phyloP scores from a whole-genome alignment of 345 rosid species.

The Citrus mangshanensis region DNA sequence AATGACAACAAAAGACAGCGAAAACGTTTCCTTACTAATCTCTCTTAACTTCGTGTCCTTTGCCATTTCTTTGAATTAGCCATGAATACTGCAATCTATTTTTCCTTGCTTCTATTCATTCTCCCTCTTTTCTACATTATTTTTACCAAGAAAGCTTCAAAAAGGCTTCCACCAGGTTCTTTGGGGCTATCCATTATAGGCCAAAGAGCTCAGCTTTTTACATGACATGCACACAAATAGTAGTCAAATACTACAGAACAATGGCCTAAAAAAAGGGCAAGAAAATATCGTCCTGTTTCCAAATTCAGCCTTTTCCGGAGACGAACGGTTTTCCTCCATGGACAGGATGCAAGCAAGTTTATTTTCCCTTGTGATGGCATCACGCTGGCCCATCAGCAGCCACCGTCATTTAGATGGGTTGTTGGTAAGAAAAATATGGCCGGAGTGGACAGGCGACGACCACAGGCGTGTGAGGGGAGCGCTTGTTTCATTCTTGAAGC shows the following conservation, averaged over 20 bases:
- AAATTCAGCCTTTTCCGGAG: slow-evolving; percentile 44
- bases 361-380: slow-evolving; percentile 32
- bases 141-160: neutral
- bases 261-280: slow-evolving; percentile 32
- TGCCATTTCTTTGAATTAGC: neutral
- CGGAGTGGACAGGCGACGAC: slow-evolving; percentile 36
- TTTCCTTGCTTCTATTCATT: slow-evolving; percentile 11
- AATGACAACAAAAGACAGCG: neutral
- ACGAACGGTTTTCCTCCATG: slow-evolving; percentile 39
- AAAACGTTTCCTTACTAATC: neutral
- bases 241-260: slow-evolving; percentile 27
- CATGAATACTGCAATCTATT: neutral
- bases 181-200: slow-evolving; percentile 34
- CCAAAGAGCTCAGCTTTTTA: slow-evolving; percentile 18
- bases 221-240: slow-evolving; percentile 33
- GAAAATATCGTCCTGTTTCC: slow-evolving; percentile 41
- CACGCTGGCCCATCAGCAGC: slow-evolving; percentile 25
- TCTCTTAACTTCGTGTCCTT: neutral
- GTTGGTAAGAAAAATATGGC: slow-evolving; percentile 32
- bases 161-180: slow-evolving; percentile 35
- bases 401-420: slow-evolving; percentile 25
- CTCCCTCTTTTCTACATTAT: slow-evolving; percentile 16
- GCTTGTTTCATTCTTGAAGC: slow-evolving; percentile 38
- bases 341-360: slow-evolving; percentile 53
- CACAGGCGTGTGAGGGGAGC: slow-evolving; percentile 44